phyloP scores from a whole-genome alignment of 2,329 filamentous ascomycete genomes.

The Pestalotiopsis fici region DNA sequence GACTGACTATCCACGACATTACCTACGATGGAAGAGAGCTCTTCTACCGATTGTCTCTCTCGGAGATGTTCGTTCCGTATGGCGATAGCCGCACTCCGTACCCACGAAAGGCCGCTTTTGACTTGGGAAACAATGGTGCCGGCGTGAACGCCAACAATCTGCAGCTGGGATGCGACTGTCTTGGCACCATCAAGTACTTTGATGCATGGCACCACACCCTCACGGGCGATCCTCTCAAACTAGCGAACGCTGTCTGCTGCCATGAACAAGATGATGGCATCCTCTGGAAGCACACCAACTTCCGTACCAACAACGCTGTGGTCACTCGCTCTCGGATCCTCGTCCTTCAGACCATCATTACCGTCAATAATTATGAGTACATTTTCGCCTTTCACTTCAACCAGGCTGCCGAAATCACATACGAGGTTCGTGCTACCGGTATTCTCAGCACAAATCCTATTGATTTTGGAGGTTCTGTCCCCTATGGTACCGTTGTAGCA shows the following conservation, averaged over 20 bases:
- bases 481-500: constrained; percentile 64
- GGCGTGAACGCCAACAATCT: constrained; percentile 68
- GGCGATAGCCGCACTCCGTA: constrained; percentile 62
- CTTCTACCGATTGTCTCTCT: constrained; percentile 59
- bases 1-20: constrained; percentile 62
- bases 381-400: constrained; percentile 66
- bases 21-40: constrained; percentile 61
- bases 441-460: constrained; percentile 67
- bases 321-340: constrained; percentile 63
- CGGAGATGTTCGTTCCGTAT: constrained; percentile 65
- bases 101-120: constrained; percentile 68
- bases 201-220: constrained; percentile 40
- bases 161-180: constrained; percentile 66
- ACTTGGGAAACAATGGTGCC: constrained; percentile 67
- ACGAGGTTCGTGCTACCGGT: constrained; percentile 66
- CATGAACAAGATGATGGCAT: constrained; percentile 73
- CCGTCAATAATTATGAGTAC: constrained; percentile 72
- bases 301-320: constrained; percentile 61
- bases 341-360: constrained; percentile 68
- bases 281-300: constrained; percentile 72
- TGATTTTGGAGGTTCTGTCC: constrained; percentile 51
- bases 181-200: constrained; percentile 54
- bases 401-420: constrained; percentile 59
- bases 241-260: constrained; percentile 65
- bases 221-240: constrained; percentile 53